Evolutionary conservation across 345 rosid genomes (phyloP).

Genomic region (Salix arbutifolia): DNA sequence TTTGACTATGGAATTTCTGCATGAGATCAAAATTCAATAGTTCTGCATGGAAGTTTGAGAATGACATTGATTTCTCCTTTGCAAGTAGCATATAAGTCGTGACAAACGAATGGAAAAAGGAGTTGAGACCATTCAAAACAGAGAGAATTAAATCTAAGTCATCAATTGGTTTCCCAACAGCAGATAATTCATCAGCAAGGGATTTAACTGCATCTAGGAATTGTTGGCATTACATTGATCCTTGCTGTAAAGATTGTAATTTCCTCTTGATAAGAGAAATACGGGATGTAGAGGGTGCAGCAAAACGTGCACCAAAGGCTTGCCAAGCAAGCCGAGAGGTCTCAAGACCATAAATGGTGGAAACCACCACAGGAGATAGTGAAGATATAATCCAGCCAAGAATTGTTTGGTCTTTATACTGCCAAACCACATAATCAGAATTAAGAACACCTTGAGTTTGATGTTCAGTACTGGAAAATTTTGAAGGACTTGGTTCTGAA

Average conservation of each 20-base stretch:
- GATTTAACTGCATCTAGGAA: neutral
- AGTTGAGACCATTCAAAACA: neutral
- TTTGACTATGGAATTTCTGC: neutral
- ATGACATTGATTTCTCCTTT: neutral
- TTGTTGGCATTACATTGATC: neutral
- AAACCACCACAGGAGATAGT: neutral
- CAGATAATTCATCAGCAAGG: neutral
- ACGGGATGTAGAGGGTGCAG: accelerated
- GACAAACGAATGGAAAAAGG: neutral
- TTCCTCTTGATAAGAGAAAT: neutral
- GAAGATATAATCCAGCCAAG: neutral
- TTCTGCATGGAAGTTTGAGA: neutral
- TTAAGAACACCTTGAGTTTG: neutral
- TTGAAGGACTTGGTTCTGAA: accelerated
- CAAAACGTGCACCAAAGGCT: neutral
- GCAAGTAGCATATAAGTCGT: neutral
- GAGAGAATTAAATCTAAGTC: neutral
- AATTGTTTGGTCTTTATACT: neutral
- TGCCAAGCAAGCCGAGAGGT: neutral
- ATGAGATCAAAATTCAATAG: neutral
- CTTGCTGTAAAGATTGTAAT: neutral
- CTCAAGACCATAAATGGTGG: neutral
- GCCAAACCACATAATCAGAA: too few relatives aligned
- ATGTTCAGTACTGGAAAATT: neutral
- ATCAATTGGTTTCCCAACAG: neutral